phyloP scores from a whole-genome alignment of 192 early-diverging fungal species.

The Rhizoclosmatium globosum region DNA sequence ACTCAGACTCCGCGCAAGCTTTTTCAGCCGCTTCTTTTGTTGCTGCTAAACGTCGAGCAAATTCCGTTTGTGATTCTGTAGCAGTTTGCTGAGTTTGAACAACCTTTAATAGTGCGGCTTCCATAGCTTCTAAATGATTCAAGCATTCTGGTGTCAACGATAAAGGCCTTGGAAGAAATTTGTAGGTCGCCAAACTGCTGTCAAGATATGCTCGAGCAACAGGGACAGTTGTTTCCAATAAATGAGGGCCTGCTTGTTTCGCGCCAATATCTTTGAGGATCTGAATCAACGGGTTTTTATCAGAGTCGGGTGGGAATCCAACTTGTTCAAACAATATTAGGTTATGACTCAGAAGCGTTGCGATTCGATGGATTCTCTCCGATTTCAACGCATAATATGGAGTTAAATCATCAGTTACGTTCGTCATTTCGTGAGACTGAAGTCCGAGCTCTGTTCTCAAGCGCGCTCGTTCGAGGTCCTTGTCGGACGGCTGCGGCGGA shows the following conservation, averaged over 20 bases:
- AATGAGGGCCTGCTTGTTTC: neutral
- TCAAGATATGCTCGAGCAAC: neutral
- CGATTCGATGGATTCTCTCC: neutral
- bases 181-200: neutral
- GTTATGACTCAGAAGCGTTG: neutral
- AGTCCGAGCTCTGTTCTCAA: constrained; percentile 2
- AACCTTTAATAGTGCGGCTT: neutral
- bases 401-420: constrained; percentile 3
- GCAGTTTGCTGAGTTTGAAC: neutral
- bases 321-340: neutral
- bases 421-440: neutral
- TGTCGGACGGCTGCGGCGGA: neutral
- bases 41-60: neutral
- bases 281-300: neutral
- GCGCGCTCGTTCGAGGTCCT: neutral
- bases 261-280: neutral
- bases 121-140: neutral
- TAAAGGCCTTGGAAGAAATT: neutral
- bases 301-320: neutral
- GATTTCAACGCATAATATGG: neutral
- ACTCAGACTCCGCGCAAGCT: constrained; percentile 3
- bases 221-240: neutral
- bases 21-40: neutral
- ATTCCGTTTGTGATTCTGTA: neutral
- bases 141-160: constrained; percentile 2